Evolutionary conservation across 306 rosid species (phyloP).

Genomic region (Purshia tridentata): DNA sequence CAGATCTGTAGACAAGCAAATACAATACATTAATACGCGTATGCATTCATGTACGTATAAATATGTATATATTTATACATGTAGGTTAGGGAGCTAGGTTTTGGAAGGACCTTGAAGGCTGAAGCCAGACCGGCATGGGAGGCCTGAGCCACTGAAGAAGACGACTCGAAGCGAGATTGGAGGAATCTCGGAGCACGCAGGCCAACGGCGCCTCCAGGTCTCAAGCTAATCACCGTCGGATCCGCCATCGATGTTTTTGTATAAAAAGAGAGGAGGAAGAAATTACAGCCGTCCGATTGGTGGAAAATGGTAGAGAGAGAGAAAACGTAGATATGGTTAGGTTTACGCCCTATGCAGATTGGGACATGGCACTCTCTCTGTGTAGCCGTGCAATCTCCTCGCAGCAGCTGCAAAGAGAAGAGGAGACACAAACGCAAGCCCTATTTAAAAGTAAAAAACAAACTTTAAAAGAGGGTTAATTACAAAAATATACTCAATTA

Average conservation of each 20-base stretch:
- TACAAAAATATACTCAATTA: too few species aligned
- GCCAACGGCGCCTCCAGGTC: constrained; percentile 46
- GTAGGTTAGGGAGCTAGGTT: not conserved
- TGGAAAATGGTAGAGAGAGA: not conserved
- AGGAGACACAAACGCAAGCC: constrained; percentile 19
- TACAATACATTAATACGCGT: not conserved
- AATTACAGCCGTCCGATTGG: not conserved
- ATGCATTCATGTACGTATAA: not conserved
- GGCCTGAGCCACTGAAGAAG: constrained; percentile 30
- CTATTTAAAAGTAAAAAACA: not conserved
- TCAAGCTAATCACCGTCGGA: constrained; percentile 42
- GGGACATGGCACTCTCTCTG: constrained; percentile 17
- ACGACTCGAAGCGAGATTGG: constrained; percentile 30
- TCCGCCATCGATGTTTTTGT: constrained; percentile 29
- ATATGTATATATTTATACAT: not conserved
- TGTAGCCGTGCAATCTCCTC: constrained; percentile 24
- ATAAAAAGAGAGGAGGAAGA: not conserved
- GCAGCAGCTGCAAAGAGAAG: constrained; percentile 32
- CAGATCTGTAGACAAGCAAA: constrained; percentile 3
- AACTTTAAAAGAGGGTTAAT: too few species aligned
- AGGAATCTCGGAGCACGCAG: constrained; percentile 29
- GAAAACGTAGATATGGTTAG: not conserved
- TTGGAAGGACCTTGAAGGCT: constrained; percentile 28
- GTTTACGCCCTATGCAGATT: constrained; percentile 7
- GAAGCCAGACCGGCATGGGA: constrained; percentile 23